Conservation (phyloP, 805 yeast genomes). For the Zygotorulaspora sp. region DNA sequence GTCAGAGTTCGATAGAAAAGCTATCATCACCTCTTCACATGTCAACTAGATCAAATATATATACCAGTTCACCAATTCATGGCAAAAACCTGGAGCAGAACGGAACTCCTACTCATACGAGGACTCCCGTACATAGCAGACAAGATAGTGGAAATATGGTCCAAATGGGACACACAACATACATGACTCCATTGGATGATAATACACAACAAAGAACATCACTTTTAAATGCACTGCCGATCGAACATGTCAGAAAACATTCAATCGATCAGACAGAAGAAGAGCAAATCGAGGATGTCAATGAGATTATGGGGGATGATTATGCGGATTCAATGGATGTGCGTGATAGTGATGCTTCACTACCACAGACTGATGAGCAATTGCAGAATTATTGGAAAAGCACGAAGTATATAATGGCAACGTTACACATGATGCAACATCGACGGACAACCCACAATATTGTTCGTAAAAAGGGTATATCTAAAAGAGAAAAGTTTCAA, state of each 20-base stretch:
- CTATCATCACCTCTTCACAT: conserved; percentile 5
- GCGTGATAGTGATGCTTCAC: conserved; percentile 2
- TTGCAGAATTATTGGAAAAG: conserved; percentile 27
- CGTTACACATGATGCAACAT: conserved; percentile 26
- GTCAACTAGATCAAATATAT: conserved; percentile 5
- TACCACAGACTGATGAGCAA: conserved; percentile 19
- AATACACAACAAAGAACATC: conserved; percentile 7
- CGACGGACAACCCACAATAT: conserved; percentile 26
- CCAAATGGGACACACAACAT: conserved; percentile 3
- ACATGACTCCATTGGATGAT: conserved; percentile 17
- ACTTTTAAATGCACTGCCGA: conserved; percentile 16
- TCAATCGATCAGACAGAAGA: conserved; percentile 11
- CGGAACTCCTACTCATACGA: not conserved
- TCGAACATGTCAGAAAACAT: conserved; percentile 9
- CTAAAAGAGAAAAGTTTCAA: conserved; percentile 14
- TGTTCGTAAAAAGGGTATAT: conserved; percentile 21
- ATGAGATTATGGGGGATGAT: conserved; percentile 5
- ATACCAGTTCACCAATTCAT: conserved; percentile 6
- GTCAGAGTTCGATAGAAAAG: conserved; percentile 13
- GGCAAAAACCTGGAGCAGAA: too few species aligned
- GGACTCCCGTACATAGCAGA: conserved; percentile 11
- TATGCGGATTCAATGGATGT: conserved; percentile 10
- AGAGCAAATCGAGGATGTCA: conserved; percentile 11
- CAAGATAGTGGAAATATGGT: conserved; percentile 10
- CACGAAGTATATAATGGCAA: conserved; percentile 24